These are phyloP conservation scores for Oldenlandia corymbosa DNA, from an alignment of 257 asterid species.

Conservation along the genomic window DNA sequence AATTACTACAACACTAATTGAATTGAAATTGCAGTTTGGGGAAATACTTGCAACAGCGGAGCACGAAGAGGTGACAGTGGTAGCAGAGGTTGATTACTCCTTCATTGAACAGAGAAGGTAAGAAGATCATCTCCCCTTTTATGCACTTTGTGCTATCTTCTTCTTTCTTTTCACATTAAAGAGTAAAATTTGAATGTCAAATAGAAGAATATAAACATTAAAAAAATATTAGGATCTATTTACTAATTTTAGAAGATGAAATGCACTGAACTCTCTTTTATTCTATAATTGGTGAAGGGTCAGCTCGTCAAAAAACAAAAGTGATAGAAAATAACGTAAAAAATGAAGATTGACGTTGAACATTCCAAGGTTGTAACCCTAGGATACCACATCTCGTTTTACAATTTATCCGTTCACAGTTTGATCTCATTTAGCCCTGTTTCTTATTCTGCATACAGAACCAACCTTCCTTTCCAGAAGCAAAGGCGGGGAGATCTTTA, in stretches of 20 bases:
- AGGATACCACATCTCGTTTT: not conserved
- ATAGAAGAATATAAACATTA: not conserved
- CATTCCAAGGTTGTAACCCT: not conserved
- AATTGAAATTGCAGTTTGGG: constrained; percentile 63
- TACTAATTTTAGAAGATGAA: not conserved
- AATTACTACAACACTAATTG: constrained; percentile 11
- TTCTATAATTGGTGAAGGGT: not conserved
- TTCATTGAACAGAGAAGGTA: constrained; percentile 78
- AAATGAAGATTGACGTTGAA: too few relatives aligned
- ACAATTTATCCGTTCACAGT: not conserved
- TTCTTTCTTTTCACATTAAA: not conserved
- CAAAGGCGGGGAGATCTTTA: constrained; percentile 85
- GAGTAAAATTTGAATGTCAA: not conserved
- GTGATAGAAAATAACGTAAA: not conserved
- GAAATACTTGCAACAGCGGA: constrained; percentile 92
- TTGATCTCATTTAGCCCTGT: not conserved
- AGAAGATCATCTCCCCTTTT: constrained; percentile 7
- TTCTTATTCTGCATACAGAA: constrained; percentile 36
- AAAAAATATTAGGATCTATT: not conserved
- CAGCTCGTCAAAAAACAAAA: not conserved
- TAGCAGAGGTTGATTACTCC: constrained; percentile 81
- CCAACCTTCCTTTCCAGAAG: constrained; percentile 63
- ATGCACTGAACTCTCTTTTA: not conserved
- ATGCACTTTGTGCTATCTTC: not conserved
- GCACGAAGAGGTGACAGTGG: constrained; percentile 62